Evolutionary conservation across 495 filamentous ascomycete species (phyloP).

Genomic region (Glonium stellatum): DNA sequence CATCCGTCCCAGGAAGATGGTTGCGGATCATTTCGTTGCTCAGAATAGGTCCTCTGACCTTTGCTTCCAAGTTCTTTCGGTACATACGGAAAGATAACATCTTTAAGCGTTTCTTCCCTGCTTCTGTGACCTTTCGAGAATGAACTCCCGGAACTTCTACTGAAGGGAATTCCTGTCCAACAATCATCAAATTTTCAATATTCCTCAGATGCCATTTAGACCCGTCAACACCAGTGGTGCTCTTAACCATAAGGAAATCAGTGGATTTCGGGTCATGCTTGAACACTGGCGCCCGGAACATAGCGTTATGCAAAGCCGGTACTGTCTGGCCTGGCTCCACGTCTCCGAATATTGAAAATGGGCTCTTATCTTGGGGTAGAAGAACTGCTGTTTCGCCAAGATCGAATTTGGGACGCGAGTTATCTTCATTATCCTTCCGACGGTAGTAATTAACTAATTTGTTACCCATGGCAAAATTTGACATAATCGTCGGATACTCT

Average conservation of each 20-base stretch:
- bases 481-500: conserved; percentile 81
- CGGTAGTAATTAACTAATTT: conserved; percentile 95
- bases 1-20: conserved; percentile 85
- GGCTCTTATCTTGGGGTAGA: conserved; percentile 86
- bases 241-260: conserved; percentile 84
- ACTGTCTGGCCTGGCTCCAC: conserved; percentile 84
- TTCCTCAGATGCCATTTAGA: conserved; percentile 73
- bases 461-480: conserved; percentile 95
- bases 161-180: conserved; percentile 86
- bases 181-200: conserved; percentile 80
- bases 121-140: conserved; percentile 88
- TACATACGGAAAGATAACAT: conserved; percentile 87
- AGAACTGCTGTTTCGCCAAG: conserved; percentile 82
- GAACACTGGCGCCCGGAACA: conserved; percentile 93
- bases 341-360: conserved; percentile 89
- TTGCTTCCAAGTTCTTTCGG: conserved; percentile 55
- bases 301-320: conserved; percentile 84
- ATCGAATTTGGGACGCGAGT: conserved; percentile 62
- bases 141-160: conserved; percentile 89
- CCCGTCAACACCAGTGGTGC: conserved; percentile 63
- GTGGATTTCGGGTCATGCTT: conserved; percentile 68
- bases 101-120: conserved; percentile 88
- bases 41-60: conserved; percentile 19
- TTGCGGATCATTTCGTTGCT: conserved; percentile 56
- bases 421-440: conserved; percentile 72